phyloP scores from a whole-genome alignment of 2,329 filamentous ascomycete species.

The Stachybotrys elegans region DNA sequence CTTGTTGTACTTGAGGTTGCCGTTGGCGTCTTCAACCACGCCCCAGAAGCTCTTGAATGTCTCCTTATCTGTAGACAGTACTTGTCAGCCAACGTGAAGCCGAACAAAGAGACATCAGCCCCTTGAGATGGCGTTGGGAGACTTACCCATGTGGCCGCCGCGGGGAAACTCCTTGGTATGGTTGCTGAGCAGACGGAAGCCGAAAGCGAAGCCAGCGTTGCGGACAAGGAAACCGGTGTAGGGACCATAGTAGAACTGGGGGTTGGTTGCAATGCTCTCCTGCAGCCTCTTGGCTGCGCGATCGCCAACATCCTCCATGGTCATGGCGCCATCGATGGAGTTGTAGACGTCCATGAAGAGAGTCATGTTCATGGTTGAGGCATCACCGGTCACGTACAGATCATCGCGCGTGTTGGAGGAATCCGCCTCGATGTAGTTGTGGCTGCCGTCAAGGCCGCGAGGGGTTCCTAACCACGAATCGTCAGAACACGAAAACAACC shows the following conservation, averaged over 20 bases:
- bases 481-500: too few species aligned
- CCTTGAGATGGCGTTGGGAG: too few species aligned
- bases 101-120: too few species aligned
- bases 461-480: conserved; percentile 24
- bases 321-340: conserved; percentile 24
- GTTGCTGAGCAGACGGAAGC: conserved; percentile 36
- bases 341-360: conserved; percentile 42
- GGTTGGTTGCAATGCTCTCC: conserved; percentile 42
- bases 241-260: conserved; percentile 48
- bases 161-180: conserved; percentile 33
- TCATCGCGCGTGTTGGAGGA: conserved; percentile 44
- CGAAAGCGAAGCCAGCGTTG: conserved; percentile 41
- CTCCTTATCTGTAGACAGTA: conserved; percentile 18
- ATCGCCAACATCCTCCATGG: conserved; percentile 4
- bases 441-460: conserved; percentile 41
- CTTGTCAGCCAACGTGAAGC: too few species aligned
- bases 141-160: too few species aligned
- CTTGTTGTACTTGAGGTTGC: conserved; percentile 32
- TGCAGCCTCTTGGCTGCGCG: conserved; percentile 27
- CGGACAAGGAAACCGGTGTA: conserved; percentile 41
- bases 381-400: conserved; percentile 45
- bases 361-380: conserved; percentile 41
- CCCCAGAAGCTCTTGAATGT: conserved; percentile 40
- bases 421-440: conserved; percentile 52
- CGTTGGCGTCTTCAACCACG: conserved; percentile 33